Evolutionary conservation across 2,329 filamentous ascomycete species (phyloP).

Genomic region (Pseudopithomyces chartarum): DNA sequence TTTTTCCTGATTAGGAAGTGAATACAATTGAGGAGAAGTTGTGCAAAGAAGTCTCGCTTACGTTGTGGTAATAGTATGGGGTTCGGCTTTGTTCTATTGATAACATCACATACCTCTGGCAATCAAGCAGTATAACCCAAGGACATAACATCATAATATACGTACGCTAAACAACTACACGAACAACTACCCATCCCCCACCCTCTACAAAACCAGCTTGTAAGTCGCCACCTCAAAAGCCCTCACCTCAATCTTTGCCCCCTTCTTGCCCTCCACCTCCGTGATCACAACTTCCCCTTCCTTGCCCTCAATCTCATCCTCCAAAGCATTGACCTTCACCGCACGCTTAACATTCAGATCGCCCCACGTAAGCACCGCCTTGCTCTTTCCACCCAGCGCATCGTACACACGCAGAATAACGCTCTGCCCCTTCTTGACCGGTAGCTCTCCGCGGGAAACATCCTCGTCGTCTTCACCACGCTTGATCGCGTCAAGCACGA

Average conservation of each 20-base stretch:
- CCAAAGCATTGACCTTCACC: slow-evolving; percentile 83
- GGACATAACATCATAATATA: background rate
- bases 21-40: no score
- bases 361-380: slow-evolving; percentile 69
- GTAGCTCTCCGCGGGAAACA: slow-evolving; percentile 60
- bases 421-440: slow-evolving; percentile 70
- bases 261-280: slow-evolving; percentile 57
- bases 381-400: slow-evolving; percentile 78
- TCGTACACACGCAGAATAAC: slow-evolving; percentile 88
- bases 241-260: slow-evolving; percentile 62
- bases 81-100: no score
- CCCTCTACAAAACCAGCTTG: slow-evolving; percentile 54
- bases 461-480: slow-evolving; percentile 68
- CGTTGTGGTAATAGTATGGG: no score
- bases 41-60: no score
- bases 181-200: background rate
- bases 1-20: no score
- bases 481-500: slow-evolving; percentile 90
- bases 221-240: slow-evolving; percentile 88
- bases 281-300: slow-evolving; percentile 43
- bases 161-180: background rate
- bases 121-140: no score
- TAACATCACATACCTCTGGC: no score
- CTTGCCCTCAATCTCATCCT: slow-evolving; percentile 74
- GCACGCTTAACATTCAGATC: slow-evolving; percentile 74